These are phyloP conservation scores for Pyrenochaeta sp. DNA, from an alignment of 2,329 filamentous ascomycete genomes.

Conservation along the genomic window DNA sequence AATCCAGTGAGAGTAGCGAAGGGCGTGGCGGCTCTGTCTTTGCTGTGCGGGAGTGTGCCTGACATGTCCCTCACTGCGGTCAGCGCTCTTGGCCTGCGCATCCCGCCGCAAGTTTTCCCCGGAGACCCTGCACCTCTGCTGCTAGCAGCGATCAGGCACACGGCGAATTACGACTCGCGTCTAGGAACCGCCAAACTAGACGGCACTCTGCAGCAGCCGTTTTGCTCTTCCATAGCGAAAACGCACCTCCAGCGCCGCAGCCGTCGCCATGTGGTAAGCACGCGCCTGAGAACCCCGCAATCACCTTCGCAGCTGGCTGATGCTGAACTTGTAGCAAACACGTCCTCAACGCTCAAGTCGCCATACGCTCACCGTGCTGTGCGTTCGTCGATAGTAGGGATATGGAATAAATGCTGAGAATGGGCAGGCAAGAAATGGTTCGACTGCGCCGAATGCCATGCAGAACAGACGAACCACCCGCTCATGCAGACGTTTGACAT, in stretches of 20 bases:
- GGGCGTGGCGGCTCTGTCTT: background rate
- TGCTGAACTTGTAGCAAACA: slow-evolving; percentile 75
- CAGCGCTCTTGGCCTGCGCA: slow-evolving; percentile 1
- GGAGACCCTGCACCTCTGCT: slow-evolving; percentile 14
- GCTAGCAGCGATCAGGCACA: slow-evolving; percentile 25
- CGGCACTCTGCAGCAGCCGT: background rate
- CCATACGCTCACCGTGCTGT: slow-evolving; percentile 97
- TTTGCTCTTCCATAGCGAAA: background rate
- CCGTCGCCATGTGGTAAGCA: slow-evolving; percentile 38
- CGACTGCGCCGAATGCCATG: slow-evolving; percentile 95
- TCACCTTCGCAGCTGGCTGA: slow-evolving; percentile 31
- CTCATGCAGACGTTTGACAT: slow-evolving; percentile 85
- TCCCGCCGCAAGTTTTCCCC: slow-evolving; percentile 10
- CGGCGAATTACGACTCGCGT: slow-evolving; percentile 21
- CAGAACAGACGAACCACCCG: slow-evolving; percentile 78
- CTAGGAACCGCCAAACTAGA: background rate
- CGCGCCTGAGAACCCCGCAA: slow-evolving; percentile 22
- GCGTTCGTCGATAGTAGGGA: slow-evolving; percentile 49
- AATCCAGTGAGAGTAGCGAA: background rate
- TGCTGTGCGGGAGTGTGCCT: background rate
- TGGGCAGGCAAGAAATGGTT: slow-evolving; percentile 90
- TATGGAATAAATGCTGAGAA: slow-evolving; percentile 10
- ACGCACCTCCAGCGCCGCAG: slow-evolving; percentile 1
- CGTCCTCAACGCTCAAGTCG: slow-evolving; percentile 95
- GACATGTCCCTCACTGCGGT: slow-evolving; percentile 1